Evolutionary conservation across 192 early-diverging fungal species (phyloP), one percentile per base, ranked within the genome.

Genomic region (Umbelopsis isabellina): DNA sequence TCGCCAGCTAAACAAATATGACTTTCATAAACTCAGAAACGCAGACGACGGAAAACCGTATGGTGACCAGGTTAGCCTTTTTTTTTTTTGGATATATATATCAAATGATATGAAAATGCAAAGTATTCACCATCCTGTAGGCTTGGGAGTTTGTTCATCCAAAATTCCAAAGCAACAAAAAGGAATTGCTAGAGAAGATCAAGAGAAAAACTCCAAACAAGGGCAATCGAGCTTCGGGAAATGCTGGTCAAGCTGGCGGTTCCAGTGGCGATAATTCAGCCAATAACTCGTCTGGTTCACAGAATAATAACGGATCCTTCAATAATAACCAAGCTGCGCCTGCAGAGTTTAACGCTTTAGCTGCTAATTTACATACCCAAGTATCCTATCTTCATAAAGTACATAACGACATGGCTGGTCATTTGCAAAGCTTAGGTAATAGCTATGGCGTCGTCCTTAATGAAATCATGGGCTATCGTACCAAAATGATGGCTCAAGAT

Each of bases 1-100:
- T 25, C 84, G 91, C 10, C 91, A 92, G 67, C 83, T 91, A n/a
- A 92, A 92, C 81, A 91, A 89, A 71, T 93, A 91, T 67, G 91
- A 87, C 66, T 93, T 93, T 73, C 89, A 90, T 79, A 93, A 92
- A 76, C 80, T 91, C 33, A 85, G 85, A 65, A 85, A 84, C 46
- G 73, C 79, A 21, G 81, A 86, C 20, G 85, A 88, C 25, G 72
- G 72, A 13, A 65, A 71, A 16, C 73, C 74, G 11, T 83, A 88
- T 58, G 86, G 87, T 44, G 84, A 88, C 37, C 85, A 84, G 80
- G 84, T 87, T 80, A 18, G 65, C 27, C 27, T 30, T 30, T 30
- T 30, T 30, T 30, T 30, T 30, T 30, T 3, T n/a, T n/a, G n/a
- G n/a, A n/a, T n/a, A n/a, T n/a, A n/a, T n/a, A n/a, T n/a, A 30